Evolutionary conservation across 1,284 basidiomycete genomes (phyloP), one percentile per base, ranked within the genome.

Genomic region (Xerocomus minutiporus): DNA sequence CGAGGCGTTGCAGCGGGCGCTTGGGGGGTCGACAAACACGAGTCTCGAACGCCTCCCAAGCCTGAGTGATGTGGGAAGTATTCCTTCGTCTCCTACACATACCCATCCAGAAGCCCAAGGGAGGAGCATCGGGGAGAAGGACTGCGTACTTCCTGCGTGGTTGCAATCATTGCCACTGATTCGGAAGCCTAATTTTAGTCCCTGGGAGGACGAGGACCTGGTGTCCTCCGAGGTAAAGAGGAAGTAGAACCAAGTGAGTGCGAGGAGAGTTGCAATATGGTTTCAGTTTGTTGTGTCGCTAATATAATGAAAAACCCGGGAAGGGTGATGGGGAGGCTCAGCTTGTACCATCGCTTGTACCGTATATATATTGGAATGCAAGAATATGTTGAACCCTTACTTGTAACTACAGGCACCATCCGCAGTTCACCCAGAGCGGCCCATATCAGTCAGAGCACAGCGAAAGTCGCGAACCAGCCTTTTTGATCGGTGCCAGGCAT

Each of bases 21-120:
- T 88, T 13, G 82, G 83, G 39, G 80, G 83, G 32, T 82, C 82
- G 52, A 76, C 82, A 47, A 88, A 86, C 67, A 74, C 80, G 47
- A 88, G 84, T 63, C 75, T 88, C 42, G 86, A 89, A 68, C 79
- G 83, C 20, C 74, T 89, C 53, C 85, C 87, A 38, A 86, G 84
- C 68, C 72, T 86, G 57, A 82, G 81, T 61, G 82, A 84, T 58
- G 85, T 88, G 53, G 79, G 80, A 54, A 84, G 78, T 65, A 79
- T 85, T 51, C 80, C 83, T 41, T 74, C 82, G 23, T 83, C 84
- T 20, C 84, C 84, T 2, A 72, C 73, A 25, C 77, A 73, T 61
- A 65, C 64, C 23, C 78, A 76, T 59, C 71, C 72, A 20, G 65
- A 64, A 40, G 67, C 71, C 1, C 55, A 47, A 39, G 57, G 65